Evolutionary conservation across 148 eudicot genomes (phyloP), one percentile per base, ranked within the genome.

Genomic region (Chenopodium berlandieri): DNA sequence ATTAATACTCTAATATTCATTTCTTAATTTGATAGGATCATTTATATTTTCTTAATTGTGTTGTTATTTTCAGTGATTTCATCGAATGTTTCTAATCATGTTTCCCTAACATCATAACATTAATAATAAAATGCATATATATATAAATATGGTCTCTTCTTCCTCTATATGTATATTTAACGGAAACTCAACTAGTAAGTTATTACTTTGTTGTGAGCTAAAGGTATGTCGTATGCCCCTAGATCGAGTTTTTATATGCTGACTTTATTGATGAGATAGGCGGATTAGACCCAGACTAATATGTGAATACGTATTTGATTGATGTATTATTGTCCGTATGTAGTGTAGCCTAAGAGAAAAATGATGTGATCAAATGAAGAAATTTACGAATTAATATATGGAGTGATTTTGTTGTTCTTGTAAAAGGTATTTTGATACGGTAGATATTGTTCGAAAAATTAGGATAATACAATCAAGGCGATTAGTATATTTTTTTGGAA

Each of bases 1-100:
- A 46, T 3, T 72, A 40, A 23, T 75, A 74, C 10, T n/a, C 11
- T 32, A 25, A 47, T 80, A 17, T 31, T 34, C 20, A 31, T 44
- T 20, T 9, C 19, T 20, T 30, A 1, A 44, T 4, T 80, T 80
- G 73, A 80, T 84, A 79, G 73, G 73, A 48, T 80, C 83, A 60
- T 75, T 37, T 7, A 64, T 73, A 9, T 22, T 76, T 62, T 75
- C 50, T 64, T 64, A 80, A 40, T 77, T 50, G 44, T 14, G 25
- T 60, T 16, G 17, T 56, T 12, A 22, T 54, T 65, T 83, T 73
- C 23, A 44, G 54, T 54, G 44, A 71, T 16, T 11, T 75, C 32
- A 17, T 63, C 48, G 25, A 34, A 48, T 63, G 27, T 80, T 50
- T 47, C 7, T 20, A 0, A 3, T 66, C 40, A 65, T 48, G 25